phyloP scores from a whole-genome alignment of 352 stramenopile species.

The Phytophthora megakarya region DNA sequence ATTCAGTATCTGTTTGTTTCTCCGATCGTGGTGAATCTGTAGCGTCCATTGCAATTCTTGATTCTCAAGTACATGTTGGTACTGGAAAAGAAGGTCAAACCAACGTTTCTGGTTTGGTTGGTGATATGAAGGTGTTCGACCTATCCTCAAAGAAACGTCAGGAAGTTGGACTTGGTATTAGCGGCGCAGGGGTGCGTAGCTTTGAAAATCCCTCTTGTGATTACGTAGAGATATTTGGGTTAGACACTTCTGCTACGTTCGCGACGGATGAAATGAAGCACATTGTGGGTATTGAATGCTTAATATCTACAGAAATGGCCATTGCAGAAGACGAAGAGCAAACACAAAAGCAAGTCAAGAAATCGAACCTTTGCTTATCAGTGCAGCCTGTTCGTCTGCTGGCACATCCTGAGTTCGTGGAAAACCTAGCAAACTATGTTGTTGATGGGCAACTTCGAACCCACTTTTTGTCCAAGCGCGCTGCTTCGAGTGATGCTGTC shows the following conservation, averaged over 20 bases:
- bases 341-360: conserved; percentile 8
- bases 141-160: conserved; percentile 46
- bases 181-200: conserved; percentile 11
- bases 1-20: conserved; percentile 83
- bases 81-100: conserved; percentile 35
- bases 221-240: conserved; percentile 63
- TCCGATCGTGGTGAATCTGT: conserved; percentile 71
- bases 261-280: conserved; percentile 28
- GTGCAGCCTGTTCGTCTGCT: conserved; percentile 64
- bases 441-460: conserved; percentile 58
- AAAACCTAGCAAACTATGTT: conserved; percentile 59
- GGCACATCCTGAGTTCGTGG: conserved; percentile 64
- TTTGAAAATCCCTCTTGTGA: conserved; percentile 28
- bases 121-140: conserved; percentile 78
- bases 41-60: conserved; percentile 68
- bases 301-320: conserved; percentile 31
- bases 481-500: conserved; percentile 9
- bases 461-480: conserved; percentile 42
- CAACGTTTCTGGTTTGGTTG: conserved; percentile 52
- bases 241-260: conserved; percentile 37
- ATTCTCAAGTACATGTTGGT: conserved; percentile 47
- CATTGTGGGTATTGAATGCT: conserved; percentile 54
- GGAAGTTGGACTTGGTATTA: conserved; percentile 34
- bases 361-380: conserved; percentile 46
- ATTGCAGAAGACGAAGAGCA: conserved; percentile 4